Percentiles rank a stretch among this genome's conserved stretches.
These are phyloP conservation scores for Trapa bicornis DNA, from an alignment of 345 rosid genomes.

Conservation along the genomic window DNA sequence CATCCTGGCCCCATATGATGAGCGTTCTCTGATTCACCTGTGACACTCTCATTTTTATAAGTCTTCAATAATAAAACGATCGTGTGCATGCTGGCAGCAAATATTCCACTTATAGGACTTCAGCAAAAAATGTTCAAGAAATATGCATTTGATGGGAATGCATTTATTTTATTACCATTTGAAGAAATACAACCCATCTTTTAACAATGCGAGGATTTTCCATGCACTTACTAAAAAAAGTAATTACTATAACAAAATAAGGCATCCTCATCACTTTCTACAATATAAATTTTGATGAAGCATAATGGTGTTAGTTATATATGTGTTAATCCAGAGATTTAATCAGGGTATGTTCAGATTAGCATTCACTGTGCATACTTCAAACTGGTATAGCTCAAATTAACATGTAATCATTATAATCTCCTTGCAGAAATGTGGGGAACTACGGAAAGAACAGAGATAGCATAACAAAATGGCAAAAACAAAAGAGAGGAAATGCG, in stretches of 20 bases:
- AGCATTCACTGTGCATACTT: too few species aligned
- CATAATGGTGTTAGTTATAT: too few species aligned
- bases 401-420: too few species aligned
- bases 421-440: too few species aligned
- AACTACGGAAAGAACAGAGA: too few species aligned
- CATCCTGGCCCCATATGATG: conserved; percentile 88
- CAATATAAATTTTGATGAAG: neutral
- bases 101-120: neutral
- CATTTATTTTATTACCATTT: neutral
- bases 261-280: neutral
- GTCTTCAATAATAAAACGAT: neutral
- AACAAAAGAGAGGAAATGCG: too few species aligned
- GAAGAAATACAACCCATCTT: neutral
- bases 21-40: conserved; percentile 73
- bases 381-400: too few species aligned
- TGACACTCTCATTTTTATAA: neutral
- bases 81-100: neutral
- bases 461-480: too few species aligned
- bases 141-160: neutral
- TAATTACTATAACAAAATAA: neutral
- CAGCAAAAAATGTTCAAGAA: neutral
- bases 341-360: too few species aligned
- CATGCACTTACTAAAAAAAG: neutral
- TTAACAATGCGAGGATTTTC: neutral
- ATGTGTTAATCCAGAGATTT: too few species aligned